Evolutionary conservation across 352 stramenopile species (phyloP), one percentile per base, ranked within the genome.

Genomic region (Globisporangium cederbergense): DNA sequence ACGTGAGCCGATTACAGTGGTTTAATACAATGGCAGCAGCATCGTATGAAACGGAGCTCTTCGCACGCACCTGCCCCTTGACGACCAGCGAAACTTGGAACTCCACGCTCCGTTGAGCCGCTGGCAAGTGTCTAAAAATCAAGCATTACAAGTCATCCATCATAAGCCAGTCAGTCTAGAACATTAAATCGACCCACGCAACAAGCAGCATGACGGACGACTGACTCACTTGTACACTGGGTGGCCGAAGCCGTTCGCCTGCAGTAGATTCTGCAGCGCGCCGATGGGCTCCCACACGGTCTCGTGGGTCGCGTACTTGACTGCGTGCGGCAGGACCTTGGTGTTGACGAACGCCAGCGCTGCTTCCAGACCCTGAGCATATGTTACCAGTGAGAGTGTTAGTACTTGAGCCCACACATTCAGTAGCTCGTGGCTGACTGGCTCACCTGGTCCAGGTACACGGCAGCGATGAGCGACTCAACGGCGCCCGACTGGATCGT

Each of bases 401-500:
- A 49, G 43, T 49, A 49, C 10, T 9, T 49, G 18, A 16, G 5
- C 7, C 5, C 16, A 22, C 43, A 49, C 16, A 22, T 7, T 6
- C 14, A 49, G 43, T 16, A 49, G 16, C 62, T 50, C 7, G 28
- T 32, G 28, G 28, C 62, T 20, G 54, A 38, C 22, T 61, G 9
- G 55, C 65, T 3, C 16, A 85, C 76, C 75, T 92, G 79, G 45
- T 93, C 84, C 25, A 93, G 49, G 64, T 93, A 93, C 18, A 93
- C 72, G 0, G 82, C 84, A 1, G 79, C 84, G 74, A 93, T 91
- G 25, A 93, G 66, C n/a, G 84, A 72, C 55, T 95, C 84, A 16
- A 95, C 67, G 1, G 83, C 83, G 10, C 85, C 86, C 0, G 86
- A 82, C 43, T 91, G 78, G 67, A 95, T 90, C 0, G 86, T 95